Percentiles rank a stretch among this genome's conserved stretches.
These are phyloP conservation scores for Chrysochromulina parva DNA, from an alignment of 78 protist genomes.

Conservation along the genomic window DNA sequence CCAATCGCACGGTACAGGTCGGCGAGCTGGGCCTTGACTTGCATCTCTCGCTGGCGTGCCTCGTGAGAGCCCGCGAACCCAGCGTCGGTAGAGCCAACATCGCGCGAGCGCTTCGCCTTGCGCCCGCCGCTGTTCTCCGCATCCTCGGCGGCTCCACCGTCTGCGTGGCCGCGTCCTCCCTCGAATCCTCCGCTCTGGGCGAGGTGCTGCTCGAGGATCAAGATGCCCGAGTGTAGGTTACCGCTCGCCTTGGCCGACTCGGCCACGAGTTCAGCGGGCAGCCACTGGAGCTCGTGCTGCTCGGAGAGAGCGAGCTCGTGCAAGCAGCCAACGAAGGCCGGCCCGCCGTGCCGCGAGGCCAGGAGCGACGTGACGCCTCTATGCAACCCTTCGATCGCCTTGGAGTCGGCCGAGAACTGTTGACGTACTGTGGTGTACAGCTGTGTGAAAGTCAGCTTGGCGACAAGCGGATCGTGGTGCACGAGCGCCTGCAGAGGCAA, in stretches of 20 bases:
- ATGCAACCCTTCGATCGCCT: too few relatives aligned
- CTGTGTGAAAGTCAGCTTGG: not conserved
- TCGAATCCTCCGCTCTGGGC: too few relatives aligned
- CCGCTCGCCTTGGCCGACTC: not conserved
- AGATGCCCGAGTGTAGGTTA: not conserved
- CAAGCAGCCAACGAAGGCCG: not conserved
- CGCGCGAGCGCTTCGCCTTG: not conserved
- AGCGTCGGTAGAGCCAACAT: not conserved
- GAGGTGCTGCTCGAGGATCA: not conserved
- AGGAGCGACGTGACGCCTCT: not conserved
- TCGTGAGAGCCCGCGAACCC: not conserved
- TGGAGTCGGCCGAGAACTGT: not conserved
- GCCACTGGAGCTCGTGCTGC: not conserved
- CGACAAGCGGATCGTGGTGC: constrained; percentile 51
- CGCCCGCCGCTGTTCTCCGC: not conserved
- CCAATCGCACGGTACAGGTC: not conserved
- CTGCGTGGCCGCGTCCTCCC: not conserved
- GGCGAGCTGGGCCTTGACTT: not conserved
- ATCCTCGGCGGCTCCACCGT: not conserved
- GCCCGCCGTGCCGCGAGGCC: not conserved
- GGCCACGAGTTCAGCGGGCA: not conserved
- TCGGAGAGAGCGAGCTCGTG: not conserved
- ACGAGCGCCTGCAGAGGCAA: constrained; percentile 53
- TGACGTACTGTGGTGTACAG: not conserved
- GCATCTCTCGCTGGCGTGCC: not conserved